Conservation (phyloP, 257 asterid species). For the Vinca minor region DNA sequence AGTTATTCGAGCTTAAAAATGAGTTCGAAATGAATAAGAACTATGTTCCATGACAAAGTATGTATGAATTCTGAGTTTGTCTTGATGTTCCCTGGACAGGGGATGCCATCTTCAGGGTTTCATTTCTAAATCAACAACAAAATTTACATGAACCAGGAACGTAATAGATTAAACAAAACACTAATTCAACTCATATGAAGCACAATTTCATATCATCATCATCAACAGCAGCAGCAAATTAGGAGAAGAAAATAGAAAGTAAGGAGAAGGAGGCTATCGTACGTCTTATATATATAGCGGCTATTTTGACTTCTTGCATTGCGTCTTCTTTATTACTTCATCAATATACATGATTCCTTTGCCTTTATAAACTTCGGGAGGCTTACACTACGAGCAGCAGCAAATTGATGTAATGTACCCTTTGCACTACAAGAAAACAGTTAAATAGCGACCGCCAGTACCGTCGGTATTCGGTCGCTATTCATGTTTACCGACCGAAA, state of each 20-base stretch:
- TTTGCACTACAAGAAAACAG: no score
- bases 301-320: conserved; percentile 59
- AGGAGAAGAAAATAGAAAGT: neutral
- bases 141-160: conserved; percentile 9
- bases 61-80: neutral
- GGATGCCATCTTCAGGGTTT: conserved; percentile 1
- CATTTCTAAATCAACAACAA: neutral
- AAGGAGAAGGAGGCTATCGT: conserved; percentile 58
- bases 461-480: no score
- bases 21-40: no score
- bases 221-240: neutral
- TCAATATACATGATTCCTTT: conserved; percentile 66
- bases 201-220: neutral
- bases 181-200: neutral
- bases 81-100: neutral
- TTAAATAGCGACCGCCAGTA: no score
- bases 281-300: no score
- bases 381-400: conserved; percentile 62
- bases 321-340: conserved; percentile 64
- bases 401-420: conserved; percentile 55
- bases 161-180: neutral
- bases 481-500: no score
- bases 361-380: conserved; percentile 64
- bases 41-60: neutral
- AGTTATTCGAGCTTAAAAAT: neutral